Conservation (phyloP, 1,284 basidiomycete species). For the Melampsora larici-populina region DNA sequence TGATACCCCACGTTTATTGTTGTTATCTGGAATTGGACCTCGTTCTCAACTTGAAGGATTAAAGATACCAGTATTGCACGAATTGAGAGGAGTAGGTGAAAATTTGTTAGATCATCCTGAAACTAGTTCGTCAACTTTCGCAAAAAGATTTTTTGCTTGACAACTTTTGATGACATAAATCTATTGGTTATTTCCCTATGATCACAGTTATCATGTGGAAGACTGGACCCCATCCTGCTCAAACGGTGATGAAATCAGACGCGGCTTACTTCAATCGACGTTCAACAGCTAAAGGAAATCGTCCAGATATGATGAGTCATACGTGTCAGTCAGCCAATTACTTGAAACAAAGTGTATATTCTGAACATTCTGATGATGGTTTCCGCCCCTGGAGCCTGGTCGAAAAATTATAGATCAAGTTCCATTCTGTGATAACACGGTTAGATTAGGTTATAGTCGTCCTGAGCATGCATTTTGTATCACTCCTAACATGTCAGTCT, state of each 20-base stretch:
- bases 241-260: constrained; percentile 54
- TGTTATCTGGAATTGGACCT: constrained; percentile 60
- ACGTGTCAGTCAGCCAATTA: constrained; percentile 43
- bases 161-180: neutral
- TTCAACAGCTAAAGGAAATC: constrained; percentile 41
- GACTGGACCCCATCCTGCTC: constrained; percentile 51
- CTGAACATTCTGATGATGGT: neutral
- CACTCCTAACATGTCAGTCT: constrained; percentile 53
- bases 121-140: constrained; percentile 45
- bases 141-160: neutral
- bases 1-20: constrained; percentile 59
- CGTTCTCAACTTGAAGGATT: constrained; percentile 55
- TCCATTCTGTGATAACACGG: constrained; percentile 52
- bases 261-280: constrained; percentile 51
- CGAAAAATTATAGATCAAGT: constrained; percentile 49
- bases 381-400: neutral
- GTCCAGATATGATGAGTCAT: constrained; percentile 53
- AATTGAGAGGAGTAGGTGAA: constrained; percentile 59
- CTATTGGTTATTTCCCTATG: constrained; percentile 34
- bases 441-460: constrained; percentile 51
- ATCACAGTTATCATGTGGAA: constrained; percentile 48
- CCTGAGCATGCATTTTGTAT: constrained; percentile 55
- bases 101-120: constrained; percentile 61
- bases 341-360: neutral
- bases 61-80: constrained; percentile 55